Evolutionary conservation across 2,329 filamentous ascomycete genomes (phyloP).

Genomic region (Penicillium concentricum): DNA sequence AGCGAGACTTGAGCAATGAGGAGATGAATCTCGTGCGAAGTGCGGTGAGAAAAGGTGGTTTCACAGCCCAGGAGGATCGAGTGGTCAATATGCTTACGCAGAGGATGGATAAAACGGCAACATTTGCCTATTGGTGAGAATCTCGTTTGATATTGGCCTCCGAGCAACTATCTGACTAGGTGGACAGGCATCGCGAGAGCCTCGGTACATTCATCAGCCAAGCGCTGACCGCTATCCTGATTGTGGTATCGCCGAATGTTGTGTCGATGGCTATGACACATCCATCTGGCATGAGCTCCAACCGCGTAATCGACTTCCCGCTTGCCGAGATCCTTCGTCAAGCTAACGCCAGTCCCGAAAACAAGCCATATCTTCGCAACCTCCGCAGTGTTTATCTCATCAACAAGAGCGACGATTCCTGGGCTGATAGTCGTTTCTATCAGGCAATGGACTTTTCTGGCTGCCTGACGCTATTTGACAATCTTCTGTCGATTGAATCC

Average conservation of each 20-base stretch:
- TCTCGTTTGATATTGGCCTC: no score
- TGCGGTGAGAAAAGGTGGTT: constrained; percentile 15
- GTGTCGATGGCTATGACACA: constrained; percentile 12
- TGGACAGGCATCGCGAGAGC: not conserved
- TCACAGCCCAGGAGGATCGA: constrained; percentile 3
- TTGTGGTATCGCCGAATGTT: constrained; percentile 22
- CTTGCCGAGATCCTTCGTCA: constrained; percentile 12
- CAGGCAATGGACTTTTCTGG: constrained; percentile 11
- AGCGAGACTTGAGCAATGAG: constrained; percentile 10
- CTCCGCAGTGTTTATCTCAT: constrained; percentile 17
- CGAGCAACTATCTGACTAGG: not conserved
- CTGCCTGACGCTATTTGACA: constrained; percentile 10
- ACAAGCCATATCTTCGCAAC: constrained; percentile 13
- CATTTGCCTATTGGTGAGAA: not conserved
- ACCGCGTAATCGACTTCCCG: constrained; percentile 2
- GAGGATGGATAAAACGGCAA: not conserved
- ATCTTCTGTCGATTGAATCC: constrained; percentile 21
- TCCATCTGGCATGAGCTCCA: not conserved
- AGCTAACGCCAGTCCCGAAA: constrained; percentile 1
- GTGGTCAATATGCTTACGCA: constrained; percentile 23
- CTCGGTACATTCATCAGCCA: constrained; percentile 13
- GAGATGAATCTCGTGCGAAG: constrained; percentile 12
- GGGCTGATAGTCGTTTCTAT: constrained; percentile 9
- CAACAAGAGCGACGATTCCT: not conserved
- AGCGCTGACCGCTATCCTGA: constrained; percentile 19